A percentile compares a stretch with the other conserved stretches of the same genome.
These are phyloP conservation scores for Beauveria scarabaeidicola DNA, from an alignment of 2,329 filamentous ascomycete genomes.

Conservation along the genomic window DNA sequence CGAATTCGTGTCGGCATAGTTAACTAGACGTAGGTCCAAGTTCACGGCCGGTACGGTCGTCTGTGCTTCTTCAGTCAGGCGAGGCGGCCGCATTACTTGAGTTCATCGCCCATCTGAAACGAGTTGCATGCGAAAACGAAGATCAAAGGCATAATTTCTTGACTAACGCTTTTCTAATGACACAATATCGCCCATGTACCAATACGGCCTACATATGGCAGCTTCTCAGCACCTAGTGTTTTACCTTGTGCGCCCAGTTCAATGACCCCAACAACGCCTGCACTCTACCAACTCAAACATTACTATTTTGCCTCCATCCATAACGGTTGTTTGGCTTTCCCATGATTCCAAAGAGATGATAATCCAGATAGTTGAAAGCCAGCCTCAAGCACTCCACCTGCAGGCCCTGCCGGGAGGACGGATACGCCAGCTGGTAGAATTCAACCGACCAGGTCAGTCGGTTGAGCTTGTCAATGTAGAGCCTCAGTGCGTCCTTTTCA, in stretches of 20 bases:
- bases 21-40: too few species aligned
- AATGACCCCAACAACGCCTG: neutral
- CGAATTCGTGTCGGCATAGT: too few species aligned
- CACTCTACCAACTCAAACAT: neutral
- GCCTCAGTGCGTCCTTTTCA: neutral
- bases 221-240: too few species aligned
- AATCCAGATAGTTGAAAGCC: conserved; percentile 4
- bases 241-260: neutral
- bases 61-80: too few species aligned
- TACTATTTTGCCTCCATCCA: neutral
- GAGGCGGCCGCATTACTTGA: too few species aligned
- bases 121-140: too few species aligned
- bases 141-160: too few species aligned
- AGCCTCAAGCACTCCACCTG: neutral
- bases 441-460: neutral
- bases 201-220: too few species aligned
- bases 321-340: conserved; percentile 15
- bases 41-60: too few species aligned
- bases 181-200: too few species aligned
- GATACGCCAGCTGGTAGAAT: neutral
- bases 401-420: neutral
- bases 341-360: conserved; percentile 6
- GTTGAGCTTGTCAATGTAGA: conserved; percentile 5
- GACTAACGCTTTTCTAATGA: too few species aligned
- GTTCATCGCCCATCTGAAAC: too few species aligned